Base-by-base conservation (phyloP, 495 filamentous ascomycete species). In the Aspergillus haitiensis region DNA sequence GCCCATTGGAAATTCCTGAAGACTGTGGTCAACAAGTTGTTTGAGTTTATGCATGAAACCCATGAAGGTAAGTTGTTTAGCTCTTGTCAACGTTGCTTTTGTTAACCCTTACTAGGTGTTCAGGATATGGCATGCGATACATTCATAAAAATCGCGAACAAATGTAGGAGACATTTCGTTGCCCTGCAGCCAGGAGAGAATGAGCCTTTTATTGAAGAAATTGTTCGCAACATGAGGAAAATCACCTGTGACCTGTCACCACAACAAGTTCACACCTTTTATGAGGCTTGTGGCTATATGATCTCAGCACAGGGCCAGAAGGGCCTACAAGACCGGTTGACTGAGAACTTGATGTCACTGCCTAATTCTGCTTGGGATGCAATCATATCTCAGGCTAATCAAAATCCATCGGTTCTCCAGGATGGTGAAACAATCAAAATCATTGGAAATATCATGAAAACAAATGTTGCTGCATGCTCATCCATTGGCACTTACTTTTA, bases 41-140 rank as follows among this genome's bases (percentile, higher is more conserved):
- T 99, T 66, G 94, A 99, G 74, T 99, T 99, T 69, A 99, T 99
- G 94, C 94, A 99, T 73, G 94, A 99, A 70, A 98, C 94, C 5
- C 94, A 99, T 70, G 94, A 99, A 83, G 94, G 91, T 85, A 69
- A 67, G 81, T 73, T 53, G 12, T 39, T 15, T 7, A 67, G 35
- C 40, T 13, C 42, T 56, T 52, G 47, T 15, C 18, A 45, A 15
- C 13, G 45, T 32, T 36, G 55, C 13, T 50, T 15, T 49, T 44
- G 35, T 68, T 83, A 67, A 82, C 59, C 36, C 39, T 55, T 33
- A 64, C 48, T 55, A 92, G 88, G 92, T 78, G 94, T 99, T 49
- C 94, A 99, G 77, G 94, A 99, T 70, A 99, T 99, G 94, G 94
- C 94, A 63, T 99, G 94, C 65, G 94, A 99, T 77, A 99, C 94